Conservation (phyloP, 225 moss, liverwort and hornwort genomes). For the Bryoerythrophyllum caledonicum region DNA sequence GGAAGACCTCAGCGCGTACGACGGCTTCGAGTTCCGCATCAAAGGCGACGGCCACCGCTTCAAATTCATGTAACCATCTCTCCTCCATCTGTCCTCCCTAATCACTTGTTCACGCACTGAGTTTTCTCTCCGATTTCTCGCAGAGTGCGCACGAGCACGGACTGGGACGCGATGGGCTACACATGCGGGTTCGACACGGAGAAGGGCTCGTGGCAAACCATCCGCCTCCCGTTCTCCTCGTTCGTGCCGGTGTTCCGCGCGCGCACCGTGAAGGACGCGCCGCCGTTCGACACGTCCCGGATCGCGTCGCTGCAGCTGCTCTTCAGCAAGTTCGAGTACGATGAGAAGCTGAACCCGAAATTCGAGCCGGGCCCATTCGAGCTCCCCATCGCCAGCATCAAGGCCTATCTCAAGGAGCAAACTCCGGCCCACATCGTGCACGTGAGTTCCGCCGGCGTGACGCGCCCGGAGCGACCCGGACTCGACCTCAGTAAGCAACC, state of each 20-base stretch:
- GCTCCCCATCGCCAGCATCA: slow-evolving; percentile 71
- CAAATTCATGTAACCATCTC: slow-evolving; percentile 64
- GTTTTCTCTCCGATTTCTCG: neutral
- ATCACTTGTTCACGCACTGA: neutral
- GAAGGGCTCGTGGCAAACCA: slow-evolving; percentile 76
- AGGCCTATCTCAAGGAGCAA: slow-evolving; percentile 70
- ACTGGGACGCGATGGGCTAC: slow-evolving; percentile 90
- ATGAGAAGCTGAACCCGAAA: slow-evolving; percentile 71
- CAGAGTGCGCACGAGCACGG: slow-evolving; percentile 72
- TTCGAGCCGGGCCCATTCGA: slow-evolving; percentile 85
- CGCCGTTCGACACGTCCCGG: slow-evolving; percentile 57
- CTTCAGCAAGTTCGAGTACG: slow-evolving; percentile 90
- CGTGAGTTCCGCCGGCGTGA: slow-evolving; percentile 85
- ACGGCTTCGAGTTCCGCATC: slow-evolving; percentile 74
- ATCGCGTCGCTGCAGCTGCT: slow-evolving; percentile 81
- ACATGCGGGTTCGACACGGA: slow-evolving; percentile 72
- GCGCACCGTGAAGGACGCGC: slow-evolving; percentile 58
- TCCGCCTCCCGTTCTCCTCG: slow-evolving; percentile 70
- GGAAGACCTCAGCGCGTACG: slow-evolving; percentile 71
- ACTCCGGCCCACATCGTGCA: slow-evolving; percentile 84
- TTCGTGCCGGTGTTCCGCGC: slow-evolving; percentile 80
- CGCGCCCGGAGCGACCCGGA: slow-evolving; percentile 85
- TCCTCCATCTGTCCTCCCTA: neutral
- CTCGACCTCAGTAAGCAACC: slow-evolving; percentile 91
- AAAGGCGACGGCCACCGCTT: slow-evolving; percentile 86